phyloP scores from a whole-genome alignment of 805 yeast genomes.

The Tetrapisispora namnaoensis region DNA sequence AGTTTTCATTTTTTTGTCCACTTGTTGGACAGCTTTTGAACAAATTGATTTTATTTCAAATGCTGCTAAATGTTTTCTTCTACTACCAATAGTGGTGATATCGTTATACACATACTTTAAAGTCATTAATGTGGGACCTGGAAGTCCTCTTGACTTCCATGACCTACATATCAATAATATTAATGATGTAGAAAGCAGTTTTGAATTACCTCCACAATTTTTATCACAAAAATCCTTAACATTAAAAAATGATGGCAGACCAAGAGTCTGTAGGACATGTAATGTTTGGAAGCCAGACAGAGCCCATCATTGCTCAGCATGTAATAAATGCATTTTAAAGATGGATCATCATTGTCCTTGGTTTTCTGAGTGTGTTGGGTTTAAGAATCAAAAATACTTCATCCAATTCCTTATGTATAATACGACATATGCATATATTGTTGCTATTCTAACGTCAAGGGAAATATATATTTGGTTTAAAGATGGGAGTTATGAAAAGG shows the following conservation, averaged over 20 bases:
- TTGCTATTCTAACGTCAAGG: constrained; percentile 33
- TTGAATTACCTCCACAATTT: constrained; percentile 35
- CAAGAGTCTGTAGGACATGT: constrained; percentile 64
- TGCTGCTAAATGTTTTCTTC: background rate
- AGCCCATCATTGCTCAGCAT: constrained; percentile 73
- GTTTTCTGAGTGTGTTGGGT: constrained; percentile 86
- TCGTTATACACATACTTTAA: constrained; percentile 41
- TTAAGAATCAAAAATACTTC: constrained; percentile 68
- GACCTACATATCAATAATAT: constrained; percentile 31
- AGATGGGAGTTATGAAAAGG: constrained; percentile 31
- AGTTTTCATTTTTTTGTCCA: constrained; percentile 14
- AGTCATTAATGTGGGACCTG: constrained; percentile 48
- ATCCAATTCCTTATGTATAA: constrained; percentile 59
- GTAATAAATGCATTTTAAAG: constrained; percentile 57
- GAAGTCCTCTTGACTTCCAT: constrained; percentile 52
- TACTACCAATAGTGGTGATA: constrained; percentile 4
- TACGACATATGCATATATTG: constrained; percentile 36
- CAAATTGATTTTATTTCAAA: constrained; percentile 10
- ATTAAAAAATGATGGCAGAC: constrained; percentile 49
- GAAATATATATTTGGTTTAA: constrained; percentile 42
- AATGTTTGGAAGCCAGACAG: constrained; percentile 74
- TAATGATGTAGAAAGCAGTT: constrained; percentile 20
- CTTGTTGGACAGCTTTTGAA: constrained; percentile 12
- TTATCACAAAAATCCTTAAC: constrained; percentile 34
- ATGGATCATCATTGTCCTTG: constrained; percentile 97